A percentile compares a stretch with the other conserved stretches of the same genome.
These are phyloP conservation scores for Neurospora tetraspora DNA, from an alignment of 495 filamentous ascomycete species.

Conservation along the genomic window DNA sequence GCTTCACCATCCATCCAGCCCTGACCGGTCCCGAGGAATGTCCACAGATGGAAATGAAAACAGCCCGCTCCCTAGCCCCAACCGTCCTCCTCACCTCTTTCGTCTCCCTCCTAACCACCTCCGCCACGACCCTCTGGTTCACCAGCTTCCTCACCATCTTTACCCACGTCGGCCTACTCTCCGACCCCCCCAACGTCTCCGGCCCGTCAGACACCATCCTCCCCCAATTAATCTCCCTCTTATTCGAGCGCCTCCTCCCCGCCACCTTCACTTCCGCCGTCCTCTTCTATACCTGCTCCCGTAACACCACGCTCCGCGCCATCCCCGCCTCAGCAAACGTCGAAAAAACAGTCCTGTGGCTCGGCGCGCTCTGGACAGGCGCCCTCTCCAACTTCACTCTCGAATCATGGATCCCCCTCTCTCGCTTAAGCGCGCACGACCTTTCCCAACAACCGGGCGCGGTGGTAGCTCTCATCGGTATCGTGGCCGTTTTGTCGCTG, in stretches of 20 bases:
- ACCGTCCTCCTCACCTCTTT: conserved; percentile 54
- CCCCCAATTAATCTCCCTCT: conserved; percentile 48
- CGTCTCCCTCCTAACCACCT: conserved; percentile 61
- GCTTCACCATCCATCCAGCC: conserved; percentile 50
- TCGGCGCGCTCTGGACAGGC: conserved; percentile 67
- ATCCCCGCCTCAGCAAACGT: conserved; percentile 53
- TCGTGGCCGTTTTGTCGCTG: conserved; percentile 50
- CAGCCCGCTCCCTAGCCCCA: conserved; percentile 39
- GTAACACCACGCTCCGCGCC: conserved; percentile 37
- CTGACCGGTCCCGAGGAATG: background rate
- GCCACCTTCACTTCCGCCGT: conserved; percentile 68
- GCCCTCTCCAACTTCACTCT: conserved; percentile 78
- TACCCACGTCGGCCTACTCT: conserved; percentile 67
- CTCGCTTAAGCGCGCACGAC: conserved; percentile 66
- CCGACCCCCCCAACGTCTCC: conserved; percentile 51
- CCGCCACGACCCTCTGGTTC: conserved; percentile 59
- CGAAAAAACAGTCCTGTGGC: conserved; percentile 67
- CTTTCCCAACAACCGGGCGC: conserved; percentile 70
- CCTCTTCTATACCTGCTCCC: conserved; percentile 52
- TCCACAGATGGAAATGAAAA: background rate
- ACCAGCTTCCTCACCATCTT: conserved; percentile 62
- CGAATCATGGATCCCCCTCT: conserved; percentile 62
- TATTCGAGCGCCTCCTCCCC: conserved; percentile 64
- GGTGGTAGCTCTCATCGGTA: conserved; percentile 54
- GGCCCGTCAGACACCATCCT: conserved; percentile 32